Evolutionary conservation across 352 stramenopile genomes (phyloP).

Genomic region (Phytopythium helicoides): DNA sequence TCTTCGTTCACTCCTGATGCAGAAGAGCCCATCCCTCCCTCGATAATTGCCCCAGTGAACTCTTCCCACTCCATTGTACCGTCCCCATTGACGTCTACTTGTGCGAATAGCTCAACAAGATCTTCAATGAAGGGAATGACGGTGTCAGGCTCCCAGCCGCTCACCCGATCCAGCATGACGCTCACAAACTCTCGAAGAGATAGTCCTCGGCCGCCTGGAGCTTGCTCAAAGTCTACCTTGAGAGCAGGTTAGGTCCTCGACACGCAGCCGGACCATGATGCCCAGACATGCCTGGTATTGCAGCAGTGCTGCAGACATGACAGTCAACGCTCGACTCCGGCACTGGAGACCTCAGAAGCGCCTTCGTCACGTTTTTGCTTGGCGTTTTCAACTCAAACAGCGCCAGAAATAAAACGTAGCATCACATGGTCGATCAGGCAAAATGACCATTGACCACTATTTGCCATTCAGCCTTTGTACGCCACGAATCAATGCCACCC

Average conservation of each 20-base stretch:
- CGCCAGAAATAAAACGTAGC: too few relatives aligned
- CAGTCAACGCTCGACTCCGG: too few relatives aligned
- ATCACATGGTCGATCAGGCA: too few relatives aligned
- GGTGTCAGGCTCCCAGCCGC: conserved; percentile 43
- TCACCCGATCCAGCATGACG: conserved; percentile 69
- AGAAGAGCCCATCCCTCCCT: conserved; percentile 62
- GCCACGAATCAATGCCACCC: neutral
- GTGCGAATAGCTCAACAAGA: conserved; percentile 71
- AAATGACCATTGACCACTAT: too few relatives aligned
- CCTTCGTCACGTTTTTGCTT: neutral
- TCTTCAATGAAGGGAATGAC: conserved; percentile 68
- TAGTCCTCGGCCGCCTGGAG: conserved; percentile 34
- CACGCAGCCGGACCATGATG: conserved; percentile 74
- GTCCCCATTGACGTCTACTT: conserved; percentile 78
- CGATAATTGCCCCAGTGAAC: conserved; percentile 81
- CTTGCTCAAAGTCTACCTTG: conserved; percentile 67
- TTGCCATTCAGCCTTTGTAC: too few relatives aligned
- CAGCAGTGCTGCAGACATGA: conserved; percentile 55
- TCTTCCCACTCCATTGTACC: conserved; percentile 84
- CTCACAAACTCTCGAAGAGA: conserved; percentile 63
- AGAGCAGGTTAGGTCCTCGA: conserved; percentile 62
- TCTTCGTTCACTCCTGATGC: conserved; percentile 14
- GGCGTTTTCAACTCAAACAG: too few relatives aligned
- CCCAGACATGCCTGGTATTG: conserved; percentile 78
- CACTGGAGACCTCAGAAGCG: too few relatives aligned